A percentile compares a stretch with the other conserved stretches of the same genome.
Evolutionary conservation across 257 asterid genomes (phyloP).

Genomic region (Solanum paucissectum): DNA sequence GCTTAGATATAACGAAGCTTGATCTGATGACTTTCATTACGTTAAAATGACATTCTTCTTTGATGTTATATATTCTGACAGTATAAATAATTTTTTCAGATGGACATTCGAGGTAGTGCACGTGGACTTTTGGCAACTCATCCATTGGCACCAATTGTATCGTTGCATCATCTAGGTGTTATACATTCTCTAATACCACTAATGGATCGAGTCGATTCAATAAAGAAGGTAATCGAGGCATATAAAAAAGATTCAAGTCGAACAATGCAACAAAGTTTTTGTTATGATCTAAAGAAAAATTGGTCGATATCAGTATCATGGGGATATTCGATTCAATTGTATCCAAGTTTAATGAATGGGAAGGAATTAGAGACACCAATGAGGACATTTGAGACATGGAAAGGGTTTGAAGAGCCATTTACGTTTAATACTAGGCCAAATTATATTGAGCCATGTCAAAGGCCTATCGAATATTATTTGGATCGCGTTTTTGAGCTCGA

Average conservation of each 20-base stretch:
- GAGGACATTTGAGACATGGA: conserved; percentile 66
- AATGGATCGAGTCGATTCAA: conserved; percentile 28
- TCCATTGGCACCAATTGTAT: conserved; percentile 65
- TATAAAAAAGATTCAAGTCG: conserved; percentile 52
- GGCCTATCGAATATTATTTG: conserved; percentile 37
- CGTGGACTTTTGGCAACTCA: conserved; percentile 79
- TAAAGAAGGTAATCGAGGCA: conserved; percentile 33
- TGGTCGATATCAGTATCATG: conserved; percentile 68
- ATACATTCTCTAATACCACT: conserved; percentile 47
- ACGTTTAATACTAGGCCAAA: conserved; percentile 44
- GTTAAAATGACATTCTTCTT: fast-evolving
- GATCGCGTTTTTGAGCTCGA: conserved; percentile 18
- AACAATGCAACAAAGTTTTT: conserved; percentile 47
- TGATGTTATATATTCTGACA: neutral
- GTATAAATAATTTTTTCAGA: conserved; percentile 6
- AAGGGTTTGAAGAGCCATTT: conserved; percentile 48
- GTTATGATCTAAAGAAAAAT: conserved; percentile 39
- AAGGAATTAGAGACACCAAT: conserved; percentile 50
- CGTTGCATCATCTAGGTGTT: conserved; percentile 69
- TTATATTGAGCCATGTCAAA: conserved; percentile 39
- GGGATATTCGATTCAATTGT: conserved; percentile 67
- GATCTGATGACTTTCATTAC: neutral
- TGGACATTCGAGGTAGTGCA: conserved; percentile 61
- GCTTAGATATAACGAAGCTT: neutral
- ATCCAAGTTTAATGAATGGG: conserved; percentile 30